Conservation (phyloP, 139 green algal genomes). For the Gonium pectorale region DNA sequence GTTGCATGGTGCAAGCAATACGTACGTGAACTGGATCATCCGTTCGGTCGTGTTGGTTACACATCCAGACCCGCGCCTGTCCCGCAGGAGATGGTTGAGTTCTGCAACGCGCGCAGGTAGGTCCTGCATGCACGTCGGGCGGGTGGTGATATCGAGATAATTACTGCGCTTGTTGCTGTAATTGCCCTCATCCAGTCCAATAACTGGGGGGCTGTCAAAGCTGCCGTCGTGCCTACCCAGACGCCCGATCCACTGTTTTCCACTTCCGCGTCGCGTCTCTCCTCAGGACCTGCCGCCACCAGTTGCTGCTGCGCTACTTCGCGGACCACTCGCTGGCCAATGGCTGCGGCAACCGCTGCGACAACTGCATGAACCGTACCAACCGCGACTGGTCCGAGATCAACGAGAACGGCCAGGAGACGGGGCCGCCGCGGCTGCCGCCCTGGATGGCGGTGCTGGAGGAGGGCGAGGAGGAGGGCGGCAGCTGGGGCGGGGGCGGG, state of each 20-base stretch:
- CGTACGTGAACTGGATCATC: no score
- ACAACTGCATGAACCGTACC: conserved; percentile 33
- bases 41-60: no score
- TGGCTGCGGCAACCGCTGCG: conserved; percentile 28
- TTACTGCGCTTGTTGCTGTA: no score
- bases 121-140: no score
- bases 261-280: neutral
- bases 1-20: no score
- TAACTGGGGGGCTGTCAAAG: no score
- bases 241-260: neutral
- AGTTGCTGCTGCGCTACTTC: conserved; percentile 31
- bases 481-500: neutral
- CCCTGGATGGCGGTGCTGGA: neutral
- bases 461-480: neutral
- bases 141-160: no score
- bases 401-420: conserved; percentile 28
- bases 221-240: neutral
- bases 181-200: no score
- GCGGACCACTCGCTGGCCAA: neutral
- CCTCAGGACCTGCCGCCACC: conserved; percentile 23
- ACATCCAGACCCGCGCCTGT: no score
- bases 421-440: conserved; percentile 7
- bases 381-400: conserved; percentile 24
- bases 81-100: conserved; percentile 42
- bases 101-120: conserved; percentile 34